Conservation (phyloP, 148 eudicot genomes). For the Rhododendron ferrugineum region DNA sequence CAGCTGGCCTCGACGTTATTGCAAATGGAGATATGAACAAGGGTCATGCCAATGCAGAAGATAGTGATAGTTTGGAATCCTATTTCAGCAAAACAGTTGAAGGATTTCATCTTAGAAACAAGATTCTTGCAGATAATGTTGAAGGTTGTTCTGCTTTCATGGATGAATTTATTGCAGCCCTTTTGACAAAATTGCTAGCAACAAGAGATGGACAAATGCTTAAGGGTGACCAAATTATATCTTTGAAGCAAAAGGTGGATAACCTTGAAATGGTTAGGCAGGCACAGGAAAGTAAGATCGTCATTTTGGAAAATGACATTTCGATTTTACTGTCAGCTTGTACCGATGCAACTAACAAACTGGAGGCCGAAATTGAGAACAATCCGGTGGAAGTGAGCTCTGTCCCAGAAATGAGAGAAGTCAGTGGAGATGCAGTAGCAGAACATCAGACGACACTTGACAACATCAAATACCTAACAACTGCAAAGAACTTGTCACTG, state of each 20-base stretch:
- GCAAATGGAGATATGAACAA: constrained; percentile 27
- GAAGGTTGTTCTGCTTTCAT: constrained; percentile 42
- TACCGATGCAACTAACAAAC: constrained; percentile 41
- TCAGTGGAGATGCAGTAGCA: constrained; percentile 14
- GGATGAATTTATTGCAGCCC: constrained; percentile 52
- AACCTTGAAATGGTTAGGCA: constrained; percentile 46
- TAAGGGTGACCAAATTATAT: constrained; percentile 28
- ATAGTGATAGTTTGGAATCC: constrained; percentile 37
- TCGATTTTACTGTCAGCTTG: constrained; percentile 54
- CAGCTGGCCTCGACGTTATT: constrained; percentile 30
- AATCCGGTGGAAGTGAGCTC: constrained; percentile 25
- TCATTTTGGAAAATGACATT: constrained; percentile 43
- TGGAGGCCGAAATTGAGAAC: constrained; percentile 32
- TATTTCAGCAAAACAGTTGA: constrained; percentile 47
- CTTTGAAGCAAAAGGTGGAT: constrained; percentile 35
- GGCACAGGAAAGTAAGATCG: constrained; percentile 33
- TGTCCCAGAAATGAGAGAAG: constrained; percentile 16
- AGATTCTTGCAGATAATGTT: constrained; percentile 39
- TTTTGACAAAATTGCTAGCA: constrained; percentile 44
- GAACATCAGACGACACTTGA: constrained; percentile 18
- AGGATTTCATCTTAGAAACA: constrained; percentile 37
- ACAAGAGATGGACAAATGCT: constrained; percentile 35
- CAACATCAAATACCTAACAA: constrained; percentile 26
- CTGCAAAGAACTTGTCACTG: constrained; percentile 37
- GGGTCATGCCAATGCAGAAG: constrained; percentile 34